phyloP scores from a whole-genome alignment of 2,329 filamentous ascomycete species.

The Byssoonygena ceratinophila region DNA sequence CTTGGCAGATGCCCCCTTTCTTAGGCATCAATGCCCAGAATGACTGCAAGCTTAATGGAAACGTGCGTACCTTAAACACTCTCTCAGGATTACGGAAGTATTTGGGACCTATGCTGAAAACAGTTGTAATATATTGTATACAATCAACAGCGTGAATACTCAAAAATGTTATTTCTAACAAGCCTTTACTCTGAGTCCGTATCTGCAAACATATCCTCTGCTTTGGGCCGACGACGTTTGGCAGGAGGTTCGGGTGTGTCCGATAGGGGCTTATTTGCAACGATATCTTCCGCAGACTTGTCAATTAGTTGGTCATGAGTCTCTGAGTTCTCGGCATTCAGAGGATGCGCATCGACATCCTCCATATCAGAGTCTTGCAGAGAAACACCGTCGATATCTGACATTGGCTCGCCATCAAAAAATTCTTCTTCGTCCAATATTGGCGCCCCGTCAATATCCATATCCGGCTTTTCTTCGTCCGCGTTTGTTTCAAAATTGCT shows the following conservation, averaged over 20 bases:
- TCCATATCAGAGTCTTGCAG: slow-evolving; percentile 44
- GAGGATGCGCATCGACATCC: slow-evolving; percentile 38
- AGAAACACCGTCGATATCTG: slow-evolving; percentile 36
- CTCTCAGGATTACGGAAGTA: too few relatives aligned
- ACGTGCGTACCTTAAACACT: too few relatives aligned
- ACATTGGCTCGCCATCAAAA: slow-evolving; percentile 35
- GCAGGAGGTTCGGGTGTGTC: slow-evolving; percentile 25
- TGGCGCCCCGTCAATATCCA: slow-evolving; percentile 25
- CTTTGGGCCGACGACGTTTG: slow-evolving; percentile 56
- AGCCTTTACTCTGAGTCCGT: slow-evolving; percentile 46
- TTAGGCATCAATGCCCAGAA: not conserved
- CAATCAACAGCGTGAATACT: not conserved
- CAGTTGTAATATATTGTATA: too few relatives aligned
- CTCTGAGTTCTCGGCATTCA: slow-evolving; percentile 33
- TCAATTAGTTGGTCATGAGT: slow-evolving; percentile 20
- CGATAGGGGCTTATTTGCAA: slow-evolving; percentile 19
- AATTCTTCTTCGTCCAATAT: slow-evolving; percentile 35
- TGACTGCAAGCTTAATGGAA: not conserved
- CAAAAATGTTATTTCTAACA: too few relatives aligned
- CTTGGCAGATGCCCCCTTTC: slow-evolving; percentile 6
- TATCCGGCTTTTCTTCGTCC: slow-evolving; percentile 23
- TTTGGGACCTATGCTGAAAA: too few relatives aligned
- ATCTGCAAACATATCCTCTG: slow-evolving; percentile 80
- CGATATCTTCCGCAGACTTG: slow-evolving; percentile 11
- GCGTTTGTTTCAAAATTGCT: slow-evolving; percentile 7